Base-by-base conservation (phyloP, 2,329 filamentous ascomycete species). In the Paracamarosporium sp. region DNA sequence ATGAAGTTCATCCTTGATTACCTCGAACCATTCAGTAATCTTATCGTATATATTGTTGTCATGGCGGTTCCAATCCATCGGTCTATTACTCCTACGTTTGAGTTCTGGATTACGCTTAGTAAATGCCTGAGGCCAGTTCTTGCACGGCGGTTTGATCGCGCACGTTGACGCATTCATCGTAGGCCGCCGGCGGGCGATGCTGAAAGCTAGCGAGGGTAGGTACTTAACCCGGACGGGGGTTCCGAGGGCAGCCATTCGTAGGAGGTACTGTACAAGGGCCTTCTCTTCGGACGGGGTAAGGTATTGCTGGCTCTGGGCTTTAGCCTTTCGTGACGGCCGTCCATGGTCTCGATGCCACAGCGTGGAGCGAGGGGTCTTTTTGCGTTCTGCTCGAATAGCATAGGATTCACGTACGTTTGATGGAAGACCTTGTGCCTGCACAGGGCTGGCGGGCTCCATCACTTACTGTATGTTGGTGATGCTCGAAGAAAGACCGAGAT, bases 241-340 rank as follows among this genome's bases (percentile, higher is more conserved):
- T 24, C 57, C 53, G 50, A 62, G 53, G 47, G 24, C 28, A 50
- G 56, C 36, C 53, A 59, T 59, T 50, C 31, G 53, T 31, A 56
- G 17, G 20, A 62, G 27, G 46, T 56, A 59, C 41, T 56, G 38
- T 33, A 61, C 60, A 38, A 73, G 47, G 31, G 65, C 68, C 59
- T 70, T 66, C 63, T 73, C 69, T 64, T 74, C 68, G 30, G 31
- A 43, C 20, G 56, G 63, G 43, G 61, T 66, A 24, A 71, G 69
- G 56, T 73, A 74, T 61, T 68, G 65, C 63, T 70, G 56, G 63
- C 61, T 47, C 56, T 71, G 22, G 24, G 4, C 24, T 28, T 44
- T 44, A 4, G 41, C 41, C 41, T 44, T 28, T 27, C 41, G 41
- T 38, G 9, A 72, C 65, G 36, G n/a, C n/a, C n/a, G n/a, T n/a